Base-by-base conservation (phyloP, 2,329 filamentous ascomycete genomes). In the Epicoccum nigrum region DNA sequence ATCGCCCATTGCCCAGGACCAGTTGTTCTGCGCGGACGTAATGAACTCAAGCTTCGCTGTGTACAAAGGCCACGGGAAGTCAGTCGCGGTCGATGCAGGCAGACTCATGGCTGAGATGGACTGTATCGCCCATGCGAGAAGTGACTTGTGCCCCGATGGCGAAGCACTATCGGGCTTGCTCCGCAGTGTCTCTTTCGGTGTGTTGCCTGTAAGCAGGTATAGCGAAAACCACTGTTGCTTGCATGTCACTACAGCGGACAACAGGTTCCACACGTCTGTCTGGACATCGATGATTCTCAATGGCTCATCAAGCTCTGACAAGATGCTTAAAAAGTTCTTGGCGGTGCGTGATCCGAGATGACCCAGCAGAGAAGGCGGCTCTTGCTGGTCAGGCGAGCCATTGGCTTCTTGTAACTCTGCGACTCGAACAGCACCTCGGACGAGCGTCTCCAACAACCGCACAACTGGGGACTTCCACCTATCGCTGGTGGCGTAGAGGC, bases 181-280 rank as follows among this genome's bases (percentile, higher is more conserved):
- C 34, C 85, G 85, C 65, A 91, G 77, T 4, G 88, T 83, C 61
- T 94, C 86, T 55, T 89, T 85, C 4, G 93, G 92, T 0, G 91
- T 91, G 66, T 86, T 88, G 17, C 92, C 94, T 6, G 92, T 97
- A 31, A 97, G 84, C 7, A 99, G 81, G 67, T 92, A 96, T 55
- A 96, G 90, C 0, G 93, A 90, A 77, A 99, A 90, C 90, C 93
- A 97, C 68, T 96, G 92, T 70, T 99, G 94, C 56, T 91, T 87
- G 69, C 91, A 92, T 59, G 89, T 88, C 54, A 99, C 84, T 38
- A 97, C 87, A 3, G 88, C 86, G 2, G 92, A 89, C 45, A 97
- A 85, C 65, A 99, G 86, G 49, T 84, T 85, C 94, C 93, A 99
- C 16, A 91, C 87, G 7, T 81, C 79, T 33, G 84, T 82, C 32